Percentiles rank a stretch among this genome's conserved stretches.
phyloP scores from a whole-genome alignment of 2,329 filamentous ascomycete species.

The Pyrenochaeta sp. region DNA sequence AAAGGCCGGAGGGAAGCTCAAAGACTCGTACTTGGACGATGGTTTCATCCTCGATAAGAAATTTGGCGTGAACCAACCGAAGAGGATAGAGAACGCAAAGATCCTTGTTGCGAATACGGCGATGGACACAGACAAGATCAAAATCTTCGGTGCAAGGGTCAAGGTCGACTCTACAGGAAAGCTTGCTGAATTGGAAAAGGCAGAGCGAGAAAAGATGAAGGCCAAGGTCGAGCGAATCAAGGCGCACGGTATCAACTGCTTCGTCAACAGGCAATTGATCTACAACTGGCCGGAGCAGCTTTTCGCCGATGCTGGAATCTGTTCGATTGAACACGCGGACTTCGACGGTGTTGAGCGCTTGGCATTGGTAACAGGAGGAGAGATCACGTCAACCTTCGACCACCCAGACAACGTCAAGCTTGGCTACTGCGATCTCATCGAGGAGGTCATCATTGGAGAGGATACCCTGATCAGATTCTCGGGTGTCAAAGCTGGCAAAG shows the following conservation, averaged over 20 bases:
- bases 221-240: slow-evolving; percentile 99
- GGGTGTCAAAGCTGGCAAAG: slow-evolving; percentile 89
- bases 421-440: slow-evolving; percentile 91
- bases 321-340: slow-evolving; percentile 98
- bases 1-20: slow-evolving; percentile 97
- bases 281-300: slow-evolving; percentile 99
- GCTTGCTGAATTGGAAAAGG: slow-evolving; percentile 97
- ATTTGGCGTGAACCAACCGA: slow-evolving; percentile 98
- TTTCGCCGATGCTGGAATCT: slow-evolving; percentile 95
- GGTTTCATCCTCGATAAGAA: slow-evolving; percentile 99
- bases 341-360: slow-evolving; percentile 97
- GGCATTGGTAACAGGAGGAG: slow-evolving; percentile 92
- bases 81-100: slow-evolving; percentile 96
- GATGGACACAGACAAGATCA: slow-evolving; percentile 99
- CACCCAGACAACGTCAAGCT: slow-evolving; percentile 97
- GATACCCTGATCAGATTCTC: slow-evolving; percentile 98
- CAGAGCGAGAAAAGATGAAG: slow-evolving; percentile 99
- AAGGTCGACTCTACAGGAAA: slow-evolving; percentile 97
- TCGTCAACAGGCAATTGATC: slow-evolving; percentile 98
- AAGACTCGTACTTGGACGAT: slow-evolving; percentile 96
- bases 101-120: slow-evolving; percentile 97
- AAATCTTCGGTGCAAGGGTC: slow-evolving; percentile 96
- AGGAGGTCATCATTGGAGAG: slow-evolving; percentile 98
- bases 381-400: slow-evolving; percentile 97
- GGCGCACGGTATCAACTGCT: slow-evolving; percentile 98